Evolutionary conservation across 306 rosid species (phyloP).

Genomic region (Mimosa bimucronata): DNA sequence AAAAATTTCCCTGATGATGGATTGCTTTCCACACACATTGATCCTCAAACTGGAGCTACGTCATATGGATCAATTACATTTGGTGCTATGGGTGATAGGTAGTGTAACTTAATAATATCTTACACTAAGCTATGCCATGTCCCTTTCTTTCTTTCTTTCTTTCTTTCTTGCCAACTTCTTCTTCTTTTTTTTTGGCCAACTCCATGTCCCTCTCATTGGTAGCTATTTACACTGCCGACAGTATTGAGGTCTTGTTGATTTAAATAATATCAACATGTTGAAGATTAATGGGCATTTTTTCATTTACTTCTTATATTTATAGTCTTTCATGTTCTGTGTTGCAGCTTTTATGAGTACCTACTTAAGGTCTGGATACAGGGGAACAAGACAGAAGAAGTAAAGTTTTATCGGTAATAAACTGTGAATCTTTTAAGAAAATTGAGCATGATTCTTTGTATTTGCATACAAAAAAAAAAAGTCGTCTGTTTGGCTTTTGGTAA

Average conservation of each 20-base stretch:
- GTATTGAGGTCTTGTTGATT: slow-evolving; percentile 10
- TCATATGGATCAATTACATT: slow-evolving; percentile 71
- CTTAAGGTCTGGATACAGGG: slow-evolving; percentile 79
- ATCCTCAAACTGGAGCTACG: slow-evolving; percentile 66
- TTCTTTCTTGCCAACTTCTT: too few relatives aligned
- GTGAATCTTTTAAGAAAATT: slow-evolving; percentile 12
- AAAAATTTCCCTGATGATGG: slow-evolving; percentile 81
- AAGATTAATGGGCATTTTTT: slow-evolving; percentile 21
- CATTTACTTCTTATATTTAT: slow-evolving; percentile 16
- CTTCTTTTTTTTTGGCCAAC: too few relatives aligned
- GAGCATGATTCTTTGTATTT: slow-evolving; percentile 19
- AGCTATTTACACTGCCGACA: slow-evolving; percentile 11
- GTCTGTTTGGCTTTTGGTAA: not conserved
- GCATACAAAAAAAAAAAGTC: not conserved
- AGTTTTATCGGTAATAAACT: slow-evolving; percentile 57
- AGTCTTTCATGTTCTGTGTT: slow-evolving; percentile 32
- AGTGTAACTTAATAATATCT: slow-evolving; percentile 28
- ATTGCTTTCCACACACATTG: slow-evolving; percentile 79
- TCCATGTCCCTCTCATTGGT: slow-evolving; percentile 25
- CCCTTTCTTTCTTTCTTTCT: too few relatives aligned
- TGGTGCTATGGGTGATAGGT: slow-evolving; percentile 99
- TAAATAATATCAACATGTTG: slow-evolving; percentile 15
- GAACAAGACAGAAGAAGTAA: slow-evolving; percentile 62
- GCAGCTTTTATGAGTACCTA: slow-evolving; percentile 70
- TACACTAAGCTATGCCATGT: slow-evolving; percentile 26